These are phyloP conservation scores for Prunella vulgaris DNA, from an alignment of 257 asterid genomes.

Conservation along the genomic window DNA sequence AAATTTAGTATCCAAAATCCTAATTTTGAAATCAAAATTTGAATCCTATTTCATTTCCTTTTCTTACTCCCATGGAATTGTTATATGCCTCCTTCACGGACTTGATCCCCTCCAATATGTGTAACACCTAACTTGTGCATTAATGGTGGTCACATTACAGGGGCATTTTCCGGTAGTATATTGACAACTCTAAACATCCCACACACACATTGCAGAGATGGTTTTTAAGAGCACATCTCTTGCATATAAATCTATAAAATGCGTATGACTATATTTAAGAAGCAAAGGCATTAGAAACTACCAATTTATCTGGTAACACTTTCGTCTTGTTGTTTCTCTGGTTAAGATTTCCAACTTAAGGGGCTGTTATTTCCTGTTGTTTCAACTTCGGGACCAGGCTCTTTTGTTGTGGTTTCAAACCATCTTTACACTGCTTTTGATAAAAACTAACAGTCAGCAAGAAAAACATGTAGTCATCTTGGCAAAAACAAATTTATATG, in stretches of 20 bases:
- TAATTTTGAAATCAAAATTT: too few relatives aligned
- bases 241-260: neutral
- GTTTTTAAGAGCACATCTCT: neutral
- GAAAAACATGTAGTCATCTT: conserved; percentile 5
- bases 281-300: conserved; percentile 24
- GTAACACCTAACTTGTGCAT: too few relatives aligned
- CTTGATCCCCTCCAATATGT: too few relatives aligned
- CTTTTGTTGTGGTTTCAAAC: conserved; percentile 31
- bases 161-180: too few relatives aligned
- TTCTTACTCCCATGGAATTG: too few relatives aligned
- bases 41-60: too few relatives aligned
- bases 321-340: conserved; percentile 36
- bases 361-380: conserved; percentile 31
- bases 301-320: conserved; percentile 39
- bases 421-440: conserved; percentile 30
- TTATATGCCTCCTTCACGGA: too few relatives aligned
- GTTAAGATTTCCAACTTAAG: conserved; percentile 27
- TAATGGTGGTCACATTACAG: too few relatives aligned
- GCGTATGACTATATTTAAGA: too few relatives aligned
- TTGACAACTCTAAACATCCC: neutral
- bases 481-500: too few relatives aligned
- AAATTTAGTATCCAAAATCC: neutral
- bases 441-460: conserved; percentile 7
- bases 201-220: neutral
- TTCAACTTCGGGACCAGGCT: conserved; percentile 37